Percentiles rank a stretch among this genome's conserved stretches.
Conservation (phyloP, 192 early-diverging fungal genomes). For the Tieghemiomyces parasiticus region DNA sequence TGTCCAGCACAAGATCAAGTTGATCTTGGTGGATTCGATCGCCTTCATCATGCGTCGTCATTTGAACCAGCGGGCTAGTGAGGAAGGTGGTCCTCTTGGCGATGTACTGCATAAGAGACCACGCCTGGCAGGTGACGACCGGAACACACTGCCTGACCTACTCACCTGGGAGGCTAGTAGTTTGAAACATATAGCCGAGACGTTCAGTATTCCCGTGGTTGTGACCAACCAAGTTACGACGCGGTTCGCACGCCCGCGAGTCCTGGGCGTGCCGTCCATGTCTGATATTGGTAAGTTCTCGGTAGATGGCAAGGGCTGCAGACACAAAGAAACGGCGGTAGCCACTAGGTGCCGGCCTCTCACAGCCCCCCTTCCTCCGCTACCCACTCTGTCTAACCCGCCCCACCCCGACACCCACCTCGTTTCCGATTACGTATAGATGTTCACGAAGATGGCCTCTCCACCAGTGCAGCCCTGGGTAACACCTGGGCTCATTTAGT, state of each 20-base stretch:
- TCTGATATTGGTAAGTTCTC: neutral
- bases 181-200: slow-evolving; percentile 2
- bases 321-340: too few species aligned
- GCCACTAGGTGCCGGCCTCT: too few species aligned
- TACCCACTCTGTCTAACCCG: too few species aligned
- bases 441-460: neutral
- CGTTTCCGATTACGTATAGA: neutral
- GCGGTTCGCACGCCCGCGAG: neutral
- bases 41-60: slow-evolving; percentile 5
- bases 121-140: too few species aligned
- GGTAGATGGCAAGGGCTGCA: too few species aligned
- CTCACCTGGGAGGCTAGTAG: neutral
- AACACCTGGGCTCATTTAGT: slow-evolving; percentile 10
- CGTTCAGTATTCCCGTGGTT: slow-evolving; percentile 7
- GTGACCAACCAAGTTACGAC: slow-evolving; percentile 11
- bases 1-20: neutral
- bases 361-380: too few species aligned
- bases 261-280: neutral
- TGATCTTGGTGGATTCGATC: slow-evolving; percentile 8
- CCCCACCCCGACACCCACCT: too few species aligned
- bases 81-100: too few species aligned
- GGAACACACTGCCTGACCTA: neutral
- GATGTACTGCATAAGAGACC: too few species aligned
- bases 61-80: neutral
- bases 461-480: neutral